phyloP scores from a whole-genome alignment of 106 monocot species.

The Acorus gramineus region DNA sequence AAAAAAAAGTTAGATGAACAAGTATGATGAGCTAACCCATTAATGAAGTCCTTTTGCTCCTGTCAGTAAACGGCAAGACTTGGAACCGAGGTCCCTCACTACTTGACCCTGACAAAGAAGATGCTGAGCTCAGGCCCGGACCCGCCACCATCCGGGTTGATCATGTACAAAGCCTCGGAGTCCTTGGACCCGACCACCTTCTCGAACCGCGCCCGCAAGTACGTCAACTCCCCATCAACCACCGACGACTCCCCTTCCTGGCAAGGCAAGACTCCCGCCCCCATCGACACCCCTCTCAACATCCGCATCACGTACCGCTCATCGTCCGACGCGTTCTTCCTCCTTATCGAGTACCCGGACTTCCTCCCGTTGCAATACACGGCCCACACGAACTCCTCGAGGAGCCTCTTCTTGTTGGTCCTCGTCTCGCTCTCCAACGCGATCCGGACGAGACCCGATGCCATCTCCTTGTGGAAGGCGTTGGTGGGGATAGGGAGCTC shows the following conservation, averaged over 20 bases:
- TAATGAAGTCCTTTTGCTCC: too few species aligned
- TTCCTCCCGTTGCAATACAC: slow-evolving; percentile 71
- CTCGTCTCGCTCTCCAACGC: slow-evolving; percentile 67
- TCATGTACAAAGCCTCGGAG: slow-evolving; percentile 62
- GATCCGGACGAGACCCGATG: slow-evolving; percentile 39
- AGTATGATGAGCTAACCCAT: too few species aligned
- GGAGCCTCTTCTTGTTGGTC: slow-evolving; percentile 35
- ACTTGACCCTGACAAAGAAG: slow-evolving; percentile 59
- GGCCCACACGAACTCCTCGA: slow-evolving; percentile 63
- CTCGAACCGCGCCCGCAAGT: slow-evolving; percentile 55
- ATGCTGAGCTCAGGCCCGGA: slow-evolving; percentile 50
- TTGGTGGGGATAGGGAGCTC: slow-evolving; percentile 60
- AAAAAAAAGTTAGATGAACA: too few species aligned
- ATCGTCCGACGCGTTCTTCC: slow-evolving; percentile 42
- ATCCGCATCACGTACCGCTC: slow-evolving; percentile 57
- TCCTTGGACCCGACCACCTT: slow-evolving; percentile 69
- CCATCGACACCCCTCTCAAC: slow-evolving; percentile 65
- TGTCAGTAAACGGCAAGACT: too few species aligned
- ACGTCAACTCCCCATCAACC: slow-evolving; percentile 43
- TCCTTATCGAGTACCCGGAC: slow-evolving; percentile 46
- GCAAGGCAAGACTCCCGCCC: slow-evolving; percentile 61
- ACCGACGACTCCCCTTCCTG: background rate
- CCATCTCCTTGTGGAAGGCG: slow-evolving; percentile 56
- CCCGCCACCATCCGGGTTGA: slow-evolving; percentile 34
- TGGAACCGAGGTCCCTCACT: too few species aligned